phyloP scores from a whole-genome alignment of 2,329 filamentous ascomycete genomes.

The Calonectria pteridis region DNA sequence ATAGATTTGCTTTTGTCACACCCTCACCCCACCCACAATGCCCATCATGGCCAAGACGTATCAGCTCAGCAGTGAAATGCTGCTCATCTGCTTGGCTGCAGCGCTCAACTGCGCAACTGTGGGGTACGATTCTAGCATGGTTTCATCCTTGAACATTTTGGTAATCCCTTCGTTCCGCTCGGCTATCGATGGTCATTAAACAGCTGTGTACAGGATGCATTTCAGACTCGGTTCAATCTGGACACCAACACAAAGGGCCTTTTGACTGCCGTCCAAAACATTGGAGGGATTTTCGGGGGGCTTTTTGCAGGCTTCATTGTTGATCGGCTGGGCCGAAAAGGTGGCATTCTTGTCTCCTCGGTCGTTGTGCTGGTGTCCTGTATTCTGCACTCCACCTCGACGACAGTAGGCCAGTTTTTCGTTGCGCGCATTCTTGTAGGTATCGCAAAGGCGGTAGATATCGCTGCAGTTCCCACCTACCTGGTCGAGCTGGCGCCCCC shows the following conservation, averaged over 20 bases:
- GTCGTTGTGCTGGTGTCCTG: conserved; percentile 22
- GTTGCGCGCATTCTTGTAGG: conserved; percentile 26
- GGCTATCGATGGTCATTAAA: neutral
- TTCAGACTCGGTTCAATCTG: conserved; percentile 19
- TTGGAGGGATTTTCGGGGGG: conserved; percentile 20
- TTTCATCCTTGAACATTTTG: conserved; percentile 26
- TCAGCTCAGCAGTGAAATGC: conserved; percentile 8
- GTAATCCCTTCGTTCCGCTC: neutral
- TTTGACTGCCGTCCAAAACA: conserved; percentile 26
- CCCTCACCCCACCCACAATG: neutral
- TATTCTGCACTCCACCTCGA: conserved; percentile 22
- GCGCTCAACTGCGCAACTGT: conserved; percentile 26
- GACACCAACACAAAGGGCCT: conserved; percentile 27
- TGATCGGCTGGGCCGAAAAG: conserved; percentile 21
- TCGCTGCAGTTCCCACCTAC: conserved; percentile 27
- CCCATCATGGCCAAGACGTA: neutral
- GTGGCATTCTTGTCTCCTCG: conserved; percentile 23
- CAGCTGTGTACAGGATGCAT: neutral
- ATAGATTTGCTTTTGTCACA: neutral
- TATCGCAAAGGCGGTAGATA: conserved; percentile 26
- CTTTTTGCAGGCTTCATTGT: conserved; percentile 24
- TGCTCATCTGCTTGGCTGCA: conserved; percentile 23
- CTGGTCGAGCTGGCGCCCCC: conserved; percentile 27
- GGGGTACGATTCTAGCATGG: conserved; percentile 25
- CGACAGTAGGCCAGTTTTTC: conserved; percentile 22